A percentile compares a stretch with the other conserved stretches of the same genome.
Conservation (phyloP, 2,329 filamentous ascomycete genomes). For the Arthrinium phaeospermum region DNA sequence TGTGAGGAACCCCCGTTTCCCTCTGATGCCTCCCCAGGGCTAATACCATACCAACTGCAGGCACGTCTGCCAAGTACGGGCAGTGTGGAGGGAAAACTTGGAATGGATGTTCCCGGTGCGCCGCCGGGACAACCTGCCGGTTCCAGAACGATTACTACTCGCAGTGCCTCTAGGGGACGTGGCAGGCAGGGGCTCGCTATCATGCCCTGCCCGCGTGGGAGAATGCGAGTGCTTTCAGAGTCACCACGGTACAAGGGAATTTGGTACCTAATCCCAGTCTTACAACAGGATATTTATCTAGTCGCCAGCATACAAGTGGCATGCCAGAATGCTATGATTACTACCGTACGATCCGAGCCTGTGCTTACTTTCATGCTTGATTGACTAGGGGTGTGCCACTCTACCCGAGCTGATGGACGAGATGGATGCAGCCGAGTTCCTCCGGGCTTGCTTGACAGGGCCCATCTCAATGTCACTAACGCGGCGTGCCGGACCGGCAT, state of each 20-base stretch:
- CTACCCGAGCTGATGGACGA: not conserved
- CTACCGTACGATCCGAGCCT: too few relatives aligned
- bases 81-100: slow-evolving; percentile 38
- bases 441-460: not conserved
- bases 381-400: not conserved
- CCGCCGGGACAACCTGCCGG: slow-evolving; percentile 33
- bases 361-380: too few relatives aligned
- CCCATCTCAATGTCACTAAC: not conserved
- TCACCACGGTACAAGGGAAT: not conserved
- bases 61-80: slow-evolving; percentile 35
- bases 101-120: slow-evolving; percentile 35
- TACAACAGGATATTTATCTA: too few relatives aligned
- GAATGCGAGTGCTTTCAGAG: not conserved
- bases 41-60: slow-evolving; percentile 21
- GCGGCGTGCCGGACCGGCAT: not conserved
- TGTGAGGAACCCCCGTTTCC: not conserved
- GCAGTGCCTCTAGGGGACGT: slow-evolving; percentile 31
- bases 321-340: too few relatives aligned
- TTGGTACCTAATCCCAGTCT: too few relatives aligned
- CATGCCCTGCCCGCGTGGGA: not conserved
- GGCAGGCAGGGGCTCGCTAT: too few relatives aligned
- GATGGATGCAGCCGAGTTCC: not conserved
- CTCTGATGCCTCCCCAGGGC: not conserved
- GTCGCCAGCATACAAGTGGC: not conserved
- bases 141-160: slow-evolving; percentile 39